A percentile compares a stretch with the other conserved stretches of the same genome.
Conservation (phyloP, 2,329 filamentous ascomycete genomes). For the Fulvia fulva region DNA sequence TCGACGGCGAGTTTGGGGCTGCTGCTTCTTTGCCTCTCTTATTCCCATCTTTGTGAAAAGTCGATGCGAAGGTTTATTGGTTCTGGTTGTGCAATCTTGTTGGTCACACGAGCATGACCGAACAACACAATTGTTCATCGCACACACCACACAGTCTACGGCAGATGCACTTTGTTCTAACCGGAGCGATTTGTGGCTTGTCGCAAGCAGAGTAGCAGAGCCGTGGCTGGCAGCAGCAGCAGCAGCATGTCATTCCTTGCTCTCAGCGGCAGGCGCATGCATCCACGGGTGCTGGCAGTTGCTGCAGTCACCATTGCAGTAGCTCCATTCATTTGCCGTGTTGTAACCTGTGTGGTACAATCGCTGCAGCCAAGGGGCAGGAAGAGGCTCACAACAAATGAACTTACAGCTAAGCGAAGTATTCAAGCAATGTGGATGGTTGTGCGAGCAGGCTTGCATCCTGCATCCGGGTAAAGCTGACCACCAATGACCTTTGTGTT, state of each 20-base stretch:
- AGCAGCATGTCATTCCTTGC: not conserved
- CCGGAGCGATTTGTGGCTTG: not conserved
- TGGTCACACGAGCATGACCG: not conserved
- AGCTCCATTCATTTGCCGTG: not conserved
- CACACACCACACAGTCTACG: not conserved
- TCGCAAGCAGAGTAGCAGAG: too few relatives aligned
- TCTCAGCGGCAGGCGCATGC: not conserved
- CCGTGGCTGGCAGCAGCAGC: not conserved
- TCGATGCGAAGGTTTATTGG: constrained; percentile 1
- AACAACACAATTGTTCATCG: not conserved
- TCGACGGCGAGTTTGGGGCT: not conserved
- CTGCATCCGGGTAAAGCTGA: constrained; percentile 5
- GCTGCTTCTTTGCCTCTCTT: not conserved
- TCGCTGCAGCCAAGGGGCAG: not conserved
- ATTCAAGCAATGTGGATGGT: not conserved
- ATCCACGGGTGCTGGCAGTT: not conserved
- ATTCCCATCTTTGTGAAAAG: too few relatives aligned
- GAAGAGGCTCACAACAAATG: not conserved
- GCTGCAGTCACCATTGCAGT: not conserved
- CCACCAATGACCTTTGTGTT: constrained; percentile 1
- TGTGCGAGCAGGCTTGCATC: not conserved
- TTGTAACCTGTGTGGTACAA: not conserved
- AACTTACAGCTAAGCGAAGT: not conserved
- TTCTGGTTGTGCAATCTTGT: not conserved
- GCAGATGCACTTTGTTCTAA: not conserved